These are phyloP conservation scores for Quercus engelmannii DNA, from an alignment of 306 rosid genomes.

Conservation along the genomic window DNA sequence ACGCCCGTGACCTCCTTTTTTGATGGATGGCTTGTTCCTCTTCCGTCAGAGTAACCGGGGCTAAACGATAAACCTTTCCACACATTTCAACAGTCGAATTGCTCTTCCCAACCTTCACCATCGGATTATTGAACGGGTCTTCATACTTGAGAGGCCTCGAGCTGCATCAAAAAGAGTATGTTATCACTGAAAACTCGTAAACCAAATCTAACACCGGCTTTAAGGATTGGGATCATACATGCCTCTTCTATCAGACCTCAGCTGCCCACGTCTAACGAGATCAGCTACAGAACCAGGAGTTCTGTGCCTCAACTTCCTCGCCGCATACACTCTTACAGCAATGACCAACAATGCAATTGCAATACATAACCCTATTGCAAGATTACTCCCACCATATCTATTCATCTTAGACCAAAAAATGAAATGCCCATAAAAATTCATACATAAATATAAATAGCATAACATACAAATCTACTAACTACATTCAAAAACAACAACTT, in stretches of 20 bases:
- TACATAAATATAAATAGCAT: not conserved
- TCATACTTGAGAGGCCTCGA: slow-evolving; percentile 85
- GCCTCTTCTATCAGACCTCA: slow-evolving; percentile 98
- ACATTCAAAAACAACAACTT: not conserved
- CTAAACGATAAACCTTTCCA: slow-evolving; percentile 87
- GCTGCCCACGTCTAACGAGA: slow-evolving; percentile 92
- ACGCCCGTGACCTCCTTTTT: slow-evolving; percentile 83
- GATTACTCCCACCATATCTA: slow-evolving; percentile 35
- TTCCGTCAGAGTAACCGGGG: slow-evolving; percentile 86
- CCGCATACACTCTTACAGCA: slow-evolving; percentile 30
- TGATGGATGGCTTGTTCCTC: slow-evolving; percentile 83
- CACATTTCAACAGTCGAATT: slow-evolving; percentile 85
- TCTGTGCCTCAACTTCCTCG: slow-evolving; percentile 40
- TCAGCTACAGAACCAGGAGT: slow-evolving; percentile 90
- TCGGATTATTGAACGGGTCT: slow-evolving; percentile 88
- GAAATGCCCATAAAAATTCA: not conserved
- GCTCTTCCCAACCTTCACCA: slow-evolving; percentile 78
- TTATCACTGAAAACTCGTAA: not conserved
- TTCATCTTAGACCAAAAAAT: slow-evolving; percentile 27
- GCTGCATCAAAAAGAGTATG: slow-evolving; percentile 35
- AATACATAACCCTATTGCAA: slow-evolving; percentile 60
- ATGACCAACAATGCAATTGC: slow-evolving; percentile 48
- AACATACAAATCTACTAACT: not conserved
- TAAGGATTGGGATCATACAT: slow-evolving; percentile 70
- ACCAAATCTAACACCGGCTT: not conserved